A percentile compares a stretch with the other conserved stretches of the same genome.
These are phyloP conservation scores for Chlorella variabilis DNA, from an alignment of 163 green algal genomes.

Conservation along the genomic window DNA sequence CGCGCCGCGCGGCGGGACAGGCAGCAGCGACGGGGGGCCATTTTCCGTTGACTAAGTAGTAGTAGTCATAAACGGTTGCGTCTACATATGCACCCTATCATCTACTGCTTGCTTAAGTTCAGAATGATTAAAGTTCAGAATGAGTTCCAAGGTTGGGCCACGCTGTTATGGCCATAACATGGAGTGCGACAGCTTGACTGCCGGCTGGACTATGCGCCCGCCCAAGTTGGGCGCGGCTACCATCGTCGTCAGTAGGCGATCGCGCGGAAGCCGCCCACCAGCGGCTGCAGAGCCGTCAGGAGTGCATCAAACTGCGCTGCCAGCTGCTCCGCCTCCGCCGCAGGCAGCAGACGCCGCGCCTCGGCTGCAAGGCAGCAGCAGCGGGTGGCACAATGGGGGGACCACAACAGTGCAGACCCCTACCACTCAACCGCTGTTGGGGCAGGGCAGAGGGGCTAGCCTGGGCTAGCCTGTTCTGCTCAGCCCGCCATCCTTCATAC, in stretches of 20 bases:
- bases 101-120: too few species aligned
- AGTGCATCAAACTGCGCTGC: conserved; percentile 28
- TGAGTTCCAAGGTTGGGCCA: too few species aligned
- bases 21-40: too few species aligned
- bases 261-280: conserved; percentile 24
- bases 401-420: background rate
- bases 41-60: too few species aligned
- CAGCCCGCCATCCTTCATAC: background rate
- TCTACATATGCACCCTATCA: too few species aligned
- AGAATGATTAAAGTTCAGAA: too few species aligned
- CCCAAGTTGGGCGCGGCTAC: too few species aligned
- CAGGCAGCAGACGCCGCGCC: conserved; percentile 22
- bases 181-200: too few species aligned
- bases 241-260: conserved; percentile 7
- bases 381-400: background rate
- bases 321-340: conserved; percentile 13
- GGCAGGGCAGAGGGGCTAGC: background rate
- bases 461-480: background rate
- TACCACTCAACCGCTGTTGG: background rate
- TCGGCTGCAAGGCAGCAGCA: conserved; percentile 12
- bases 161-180: too few species aligned
- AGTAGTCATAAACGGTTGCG: too few species aligned
- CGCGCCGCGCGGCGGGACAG: too few species aligned
- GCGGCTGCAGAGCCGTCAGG: conserved; percentile 22
- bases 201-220: too few species aligned